phyloP scores from a whole-genome alignment of 306 rosid species.

The Potentilla sterilis region DNA sequence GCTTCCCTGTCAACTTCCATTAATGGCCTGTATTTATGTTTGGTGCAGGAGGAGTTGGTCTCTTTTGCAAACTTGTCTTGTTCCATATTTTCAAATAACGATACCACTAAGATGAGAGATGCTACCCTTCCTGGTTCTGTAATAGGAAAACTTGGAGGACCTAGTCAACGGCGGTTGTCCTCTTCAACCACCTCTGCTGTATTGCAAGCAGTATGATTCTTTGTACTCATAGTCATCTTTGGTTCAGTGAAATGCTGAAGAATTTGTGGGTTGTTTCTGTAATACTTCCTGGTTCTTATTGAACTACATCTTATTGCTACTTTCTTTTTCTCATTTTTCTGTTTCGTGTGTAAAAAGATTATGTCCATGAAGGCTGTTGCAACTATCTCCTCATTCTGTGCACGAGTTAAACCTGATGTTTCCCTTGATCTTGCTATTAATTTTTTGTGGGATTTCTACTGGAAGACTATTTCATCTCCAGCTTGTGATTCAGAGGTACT shows the following conservation, averaged over 20 bases:
- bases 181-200: constrained; percentile 62
- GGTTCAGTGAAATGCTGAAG: constrained; percentile 7
- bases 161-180: constrained; percentile 88
- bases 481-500: constrained; percentile 70
- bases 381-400: constrained; percentile 54
- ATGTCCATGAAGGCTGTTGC: constrained; percentile 74
- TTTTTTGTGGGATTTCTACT: constrained; percentile 73
- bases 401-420: constrained; percentile 40
- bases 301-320: constrained; percentile 9
- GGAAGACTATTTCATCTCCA: constrained; percentile 56
- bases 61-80: constrained; percentile 60
- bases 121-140: constrained; percentile 68
- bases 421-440: constrained; percentile 43
- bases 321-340: constrained; percentile 28
- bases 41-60: constrained; percentile 73
- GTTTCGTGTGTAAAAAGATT: constrained; percentile 46
- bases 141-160: constrained; percentile 96
- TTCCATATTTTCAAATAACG: constrained; percentile 63
- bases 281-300: no score
- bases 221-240: constrained; percentile 22
- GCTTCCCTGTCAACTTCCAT: constrained; percentile 21
- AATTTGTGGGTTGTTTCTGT: background rate
- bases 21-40: constrained; percentile 23
- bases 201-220: constrained; percentile 69
- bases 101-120: constrained; percentile 36